Percentiles rank a stretch among this genome's conserved stretches.
phyloP scores from a whole-genome alignment of 148 eudicot genomes.

The Fagopyrum homotropicum region DNA sequence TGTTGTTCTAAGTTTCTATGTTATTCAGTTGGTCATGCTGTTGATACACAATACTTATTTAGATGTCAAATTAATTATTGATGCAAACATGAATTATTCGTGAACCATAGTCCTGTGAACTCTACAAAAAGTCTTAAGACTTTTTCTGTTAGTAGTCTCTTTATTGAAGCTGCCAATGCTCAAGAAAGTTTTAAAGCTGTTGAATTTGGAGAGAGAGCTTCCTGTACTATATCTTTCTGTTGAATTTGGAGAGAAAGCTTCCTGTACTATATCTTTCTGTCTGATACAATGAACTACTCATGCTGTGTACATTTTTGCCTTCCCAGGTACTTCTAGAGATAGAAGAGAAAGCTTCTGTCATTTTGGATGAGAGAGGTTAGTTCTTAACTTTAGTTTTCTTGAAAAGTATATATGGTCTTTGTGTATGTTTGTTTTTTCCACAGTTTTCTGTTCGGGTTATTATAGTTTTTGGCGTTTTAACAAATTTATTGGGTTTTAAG shows the following conservation, averaged over 20 bases:
- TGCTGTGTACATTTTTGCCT: not conserved
- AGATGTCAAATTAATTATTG: not conserved
- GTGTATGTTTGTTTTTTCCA: not conserved
- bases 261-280: not conserved
- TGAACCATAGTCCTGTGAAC: not conserved
- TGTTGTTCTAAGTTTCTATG: not conserved
- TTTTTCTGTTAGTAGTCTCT: not conserved
- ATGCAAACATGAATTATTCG: not conserved
- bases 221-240: not conserved
- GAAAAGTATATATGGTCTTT: not conserved
- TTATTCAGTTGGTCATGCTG: not conserved
- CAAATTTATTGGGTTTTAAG: not conserved
- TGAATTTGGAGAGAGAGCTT: not conserved
- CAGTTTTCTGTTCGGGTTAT: not conserved
- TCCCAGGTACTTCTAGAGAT: conserved; percentile 70
- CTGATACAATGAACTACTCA: not conserved
- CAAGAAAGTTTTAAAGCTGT: not conserved
- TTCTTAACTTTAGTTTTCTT: not conserved
- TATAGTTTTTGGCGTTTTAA: not conserved
- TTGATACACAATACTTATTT: not conserved
- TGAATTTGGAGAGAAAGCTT: not conserved
- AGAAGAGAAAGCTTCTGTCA: conserved; percentile 85
- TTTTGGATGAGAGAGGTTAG: conserved; percentile 82
- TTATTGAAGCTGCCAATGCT: not conserved
- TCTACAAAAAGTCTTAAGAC: not conserved